Evolutionary conservation across 2,329 filamentous ascomycete species (phyloP).

Genomic region (Pestalotiopsis sp.): DNA sequence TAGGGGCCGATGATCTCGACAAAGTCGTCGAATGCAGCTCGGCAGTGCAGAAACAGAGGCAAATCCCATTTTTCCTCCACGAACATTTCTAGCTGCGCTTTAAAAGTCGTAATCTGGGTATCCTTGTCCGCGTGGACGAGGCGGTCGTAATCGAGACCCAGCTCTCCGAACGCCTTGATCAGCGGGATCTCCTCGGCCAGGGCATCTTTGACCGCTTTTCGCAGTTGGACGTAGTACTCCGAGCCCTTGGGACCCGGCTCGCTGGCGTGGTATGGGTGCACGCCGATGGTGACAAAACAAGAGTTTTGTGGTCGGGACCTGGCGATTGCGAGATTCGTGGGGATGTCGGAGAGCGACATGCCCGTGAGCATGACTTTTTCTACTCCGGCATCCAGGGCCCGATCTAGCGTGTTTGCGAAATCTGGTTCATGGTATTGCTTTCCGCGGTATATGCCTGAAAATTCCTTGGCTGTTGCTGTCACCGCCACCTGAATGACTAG

Average conservation of each 20-base stretch:
- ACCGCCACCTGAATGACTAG: conserved; percentile 33
- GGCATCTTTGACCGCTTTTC: conserved; percentile 23
- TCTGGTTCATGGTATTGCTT: conserved; percentile 51
- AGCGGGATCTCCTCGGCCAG: conserved; percentile 28
- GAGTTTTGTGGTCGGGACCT: conserved; percentile 27
- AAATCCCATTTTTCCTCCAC: conserved; percentile 33
- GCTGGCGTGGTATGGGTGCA: conserved; percentile 53
- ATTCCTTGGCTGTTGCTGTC: conserved; percentile 44
- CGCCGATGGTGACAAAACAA: conserved; percentile 49
- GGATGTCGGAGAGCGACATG: conserved; percentile 36
- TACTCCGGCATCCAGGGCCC: conserved; percentile 43
- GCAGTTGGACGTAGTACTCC: conserved; percentile 27
- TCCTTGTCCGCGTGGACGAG: conserved; percentile 44
- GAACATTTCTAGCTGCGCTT: conserved; percentile 42
- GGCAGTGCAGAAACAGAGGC: conserved; percentile 44
- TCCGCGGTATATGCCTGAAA: conserved; percentile 51
- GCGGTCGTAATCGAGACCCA: conserved; percentile 54
- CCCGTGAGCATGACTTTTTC: conserved; percentile 44
- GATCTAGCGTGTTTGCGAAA: conserved; percentile 43
- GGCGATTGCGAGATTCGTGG: conserved; percentile 31
- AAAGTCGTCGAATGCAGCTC: conserved; percentile 46
- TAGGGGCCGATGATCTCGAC: conserved; percentile 43
- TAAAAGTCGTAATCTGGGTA: conserved; percentile 42
- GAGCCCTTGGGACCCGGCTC: conserved; percentile 38
- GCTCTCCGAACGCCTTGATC: conserved; percentile 50